Conservation (phyloP, 2,329 filamentous ascomycete species). For the Drechslerella dactyloides region DNA sequence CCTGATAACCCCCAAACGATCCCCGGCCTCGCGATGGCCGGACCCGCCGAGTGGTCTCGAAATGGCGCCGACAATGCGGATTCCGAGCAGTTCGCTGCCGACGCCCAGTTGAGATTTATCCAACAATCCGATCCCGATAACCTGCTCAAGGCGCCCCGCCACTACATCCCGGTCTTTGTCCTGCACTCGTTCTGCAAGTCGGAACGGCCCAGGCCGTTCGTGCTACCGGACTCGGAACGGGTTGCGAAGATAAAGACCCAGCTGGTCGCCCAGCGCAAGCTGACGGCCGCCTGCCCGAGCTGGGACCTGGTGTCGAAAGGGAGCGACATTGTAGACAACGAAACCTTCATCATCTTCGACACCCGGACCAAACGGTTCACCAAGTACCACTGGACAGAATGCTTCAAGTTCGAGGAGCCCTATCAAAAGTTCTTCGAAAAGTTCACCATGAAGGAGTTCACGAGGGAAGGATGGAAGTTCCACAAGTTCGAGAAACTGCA, state of each 20-base stretch:
- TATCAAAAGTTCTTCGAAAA: conserved; percentile 56
- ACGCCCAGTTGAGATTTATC: conserved; percentile 50
- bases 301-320: conserved; percentile 31
- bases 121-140: conserved; percentile 54
- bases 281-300: conserved; percentile 40
- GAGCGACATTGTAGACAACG: conserved; percentile 52
- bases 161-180: conserved; percentile 55
- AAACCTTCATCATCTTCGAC: conserved; percentile 55
- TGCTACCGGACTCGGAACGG: conserved; percentile 49
- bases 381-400: conserved; percentile 55
- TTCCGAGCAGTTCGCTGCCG: conserved; percentile 48
- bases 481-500: conserved; percentile 54
- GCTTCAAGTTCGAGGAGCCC: conserved; percentile 54
- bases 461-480: conserved; percentile 53
- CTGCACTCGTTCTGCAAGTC: conserved; percentile 55
- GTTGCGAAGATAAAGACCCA: conserved; percentile 44
- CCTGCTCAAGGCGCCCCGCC: conserved; percentile 53
- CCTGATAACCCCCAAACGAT: conserved; percentile 33
- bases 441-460: conserved; percentile 53
- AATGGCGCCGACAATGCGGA: conserved; percentile 53
- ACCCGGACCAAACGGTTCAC: conserved; percentile 53
- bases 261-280: conserved; percentile 40
- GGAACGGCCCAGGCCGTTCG: conserved; percentile 47
- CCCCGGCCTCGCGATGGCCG: conserved; percentile 52
- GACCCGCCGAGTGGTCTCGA: conserved; percentile 54